Percentiles rank a stretch among this genome's conserved stretches.
phyloP scores from a whole-genome alignment of 2,329 filamentous ascomycete genomes.

The Neobulgaria alba region DNA sequence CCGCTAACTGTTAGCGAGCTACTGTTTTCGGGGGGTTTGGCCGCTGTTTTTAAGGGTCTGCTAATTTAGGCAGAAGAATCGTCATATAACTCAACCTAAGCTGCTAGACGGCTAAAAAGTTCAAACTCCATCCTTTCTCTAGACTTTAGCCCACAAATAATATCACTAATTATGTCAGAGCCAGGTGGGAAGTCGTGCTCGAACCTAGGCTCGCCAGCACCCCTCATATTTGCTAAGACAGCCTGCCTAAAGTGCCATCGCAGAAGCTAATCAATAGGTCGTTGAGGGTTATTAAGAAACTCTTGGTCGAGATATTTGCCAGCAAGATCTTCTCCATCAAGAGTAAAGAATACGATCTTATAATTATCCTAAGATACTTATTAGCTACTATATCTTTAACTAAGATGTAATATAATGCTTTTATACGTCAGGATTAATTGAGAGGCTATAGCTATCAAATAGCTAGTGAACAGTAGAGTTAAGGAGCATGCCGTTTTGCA shows the following conservation, averaged over 20 bases:
- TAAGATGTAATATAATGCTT: conserved; percentile 4
- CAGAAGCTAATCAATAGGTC: conserved; percentile 14
- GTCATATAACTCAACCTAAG: neutral
- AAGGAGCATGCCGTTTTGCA: conserved; percentile 25
- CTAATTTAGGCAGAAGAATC: neutral
- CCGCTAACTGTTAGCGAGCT: no score
- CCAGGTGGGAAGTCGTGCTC: conserved; percentile 21
- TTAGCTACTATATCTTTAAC: neutral
- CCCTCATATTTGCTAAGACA: conserved; percentile 23
- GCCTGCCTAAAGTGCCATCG: conserved; percentile 25
- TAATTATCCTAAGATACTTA: conserved; percentile 5
- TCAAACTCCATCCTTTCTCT: conserved; percentile 22
- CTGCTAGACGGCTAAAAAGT: neutral
- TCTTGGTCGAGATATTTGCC: conserved; percentile 4
- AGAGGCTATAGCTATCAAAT: conserved; percentile 4
- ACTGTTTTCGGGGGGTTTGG: no score
- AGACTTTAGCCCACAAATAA: conserved; percentile 44
- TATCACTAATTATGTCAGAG: conserved; percentile 25
- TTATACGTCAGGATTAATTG: conserved; percentile 7
- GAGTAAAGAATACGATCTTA: conserved; percentile 4
- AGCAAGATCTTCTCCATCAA: neutral
- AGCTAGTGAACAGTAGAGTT: neutral
- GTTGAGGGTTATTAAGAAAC: conserved; percentile 3
- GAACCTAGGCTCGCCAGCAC: conserved; percentile 22
- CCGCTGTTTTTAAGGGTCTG: no score